A percentile compares a stretch with the other conserved stretches of the same genome.
phyloP scores from a whole-genome alignment of 23 red algal species.

The Gracilaria vermiculophylla region DNA sequence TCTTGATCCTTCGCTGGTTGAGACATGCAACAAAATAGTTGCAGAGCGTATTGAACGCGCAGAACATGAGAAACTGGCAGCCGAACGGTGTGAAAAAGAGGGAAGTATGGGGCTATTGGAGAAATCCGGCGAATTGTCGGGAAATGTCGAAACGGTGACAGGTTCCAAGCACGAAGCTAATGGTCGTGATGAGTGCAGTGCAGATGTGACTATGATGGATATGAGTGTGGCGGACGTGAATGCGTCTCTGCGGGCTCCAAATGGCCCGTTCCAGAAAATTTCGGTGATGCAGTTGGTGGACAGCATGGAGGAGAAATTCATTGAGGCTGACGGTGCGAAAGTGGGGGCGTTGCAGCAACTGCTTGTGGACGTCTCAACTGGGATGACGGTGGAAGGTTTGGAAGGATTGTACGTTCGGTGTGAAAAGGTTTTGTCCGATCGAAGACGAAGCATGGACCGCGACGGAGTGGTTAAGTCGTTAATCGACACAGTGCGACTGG shows the following conservation, averaged over 20 bases:
- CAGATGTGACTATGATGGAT: not conserved
- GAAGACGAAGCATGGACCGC: conserved; percentile 49
- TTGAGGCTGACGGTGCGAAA: not conserved
- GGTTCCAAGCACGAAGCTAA: not conserved
- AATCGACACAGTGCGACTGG: conserved; percentile 32
- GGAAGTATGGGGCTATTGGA: not conserved
- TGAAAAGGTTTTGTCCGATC: conserved; percentile 34
- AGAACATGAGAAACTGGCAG: not conserved
- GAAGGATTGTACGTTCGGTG: conserved; percentile 53
- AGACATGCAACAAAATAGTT: conserved; percentile 73
- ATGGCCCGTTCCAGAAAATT: not conserved
- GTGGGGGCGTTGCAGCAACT: conserved; percentile 22
- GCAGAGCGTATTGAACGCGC: conserved; percentile 30
- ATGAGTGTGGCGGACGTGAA: not conserved
- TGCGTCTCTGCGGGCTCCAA: not conserved
- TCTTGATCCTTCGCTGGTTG: conserved; percentile 60
- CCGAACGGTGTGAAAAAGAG: not conserved
- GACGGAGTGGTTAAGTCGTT: conserved; percentile 26
- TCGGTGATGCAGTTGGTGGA: conserved; percentile 4
- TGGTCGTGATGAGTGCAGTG: not conserved
- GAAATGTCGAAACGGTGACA: not conserved
- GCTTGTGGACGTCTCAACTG: conserved; percentile 43
- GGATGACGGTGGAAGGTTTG: conserved; percentile 61
- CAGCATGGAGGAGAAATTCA: conserved; percentile 7
- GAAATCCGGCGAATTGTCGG: not conserved